These are phyloP conservation scores for Fraxinus anomala DNA, from an alignment of 257 asterid species.

Conservation along the genomic window DNA sequence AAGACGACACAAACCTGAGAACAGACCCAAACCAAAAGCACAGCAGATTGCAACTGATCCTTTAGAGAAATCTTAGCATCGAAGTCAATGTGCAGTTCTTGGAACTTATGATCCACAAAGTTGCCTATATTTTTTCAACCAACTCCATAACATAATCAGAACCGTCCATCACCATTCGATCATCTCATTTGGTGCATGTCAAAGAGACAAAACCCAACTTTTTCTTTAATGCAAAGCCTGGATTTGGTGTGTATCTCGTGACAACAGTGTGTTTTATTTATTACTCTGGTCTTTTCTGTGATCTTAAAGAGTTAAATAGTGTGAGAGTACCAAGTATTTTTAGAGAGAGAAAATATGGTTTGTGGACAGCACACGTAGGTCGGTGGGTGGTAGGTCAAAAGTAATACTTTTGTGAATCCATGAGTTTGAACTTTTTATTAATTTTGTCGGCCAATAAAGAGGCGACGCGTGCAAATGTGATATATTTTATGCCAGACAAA, in stretches of 20 bases:
- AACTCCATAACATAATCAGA: slow-evolving; percentile 79
- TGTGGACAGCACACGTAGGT: slow-evolving; percentile 20
- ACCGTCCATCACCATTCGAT: slow-evolving; percentile 55
- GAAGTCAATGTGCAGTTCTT: slow-evolving; percentile 65
- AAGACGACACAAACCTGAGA: slow-evolving; percentile 47
- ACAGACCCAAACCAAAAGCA: slow-evolving; percentile 68
- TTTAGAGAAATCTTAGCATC: slow-evolving; percentile 49
- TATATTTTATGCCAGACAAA: neutral
- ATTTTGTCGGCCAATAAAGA: slow-evolving; percentile 9
- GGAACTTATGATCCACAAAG: slow-evolving; percentile 82
- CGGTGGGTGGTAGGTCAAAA: slow-evolving; percentile 9
- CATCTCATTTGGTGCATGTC: slow-evolving; percentile 27
- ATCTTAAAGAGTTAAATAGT: neutral
- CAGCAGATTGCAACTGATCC: slow-evolving; percentile 67
- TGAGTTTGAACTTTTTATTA: neutral
- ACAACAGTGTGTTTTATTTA: neutral
- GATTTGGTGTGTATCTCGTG: neutral
- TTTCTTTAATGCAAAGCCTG: neutral
- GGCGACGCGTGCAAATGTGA: slow-evolving; percentile 20
- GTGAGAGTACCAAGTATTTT: neutral
- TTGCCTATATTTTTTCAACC: slow-evolving; percentile 61
- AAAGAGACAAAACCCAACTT: neutral
- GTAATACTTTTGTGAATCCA: neutral
- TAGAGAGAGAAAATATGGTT: neutral
- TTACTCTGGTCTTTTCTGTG: neutral